These are phyloP conservation scores for Metarhizium anisopliae DNA, from an alignment of 2,329 filamentous ascomycete species.

Conservation along the genomic window DNA sequence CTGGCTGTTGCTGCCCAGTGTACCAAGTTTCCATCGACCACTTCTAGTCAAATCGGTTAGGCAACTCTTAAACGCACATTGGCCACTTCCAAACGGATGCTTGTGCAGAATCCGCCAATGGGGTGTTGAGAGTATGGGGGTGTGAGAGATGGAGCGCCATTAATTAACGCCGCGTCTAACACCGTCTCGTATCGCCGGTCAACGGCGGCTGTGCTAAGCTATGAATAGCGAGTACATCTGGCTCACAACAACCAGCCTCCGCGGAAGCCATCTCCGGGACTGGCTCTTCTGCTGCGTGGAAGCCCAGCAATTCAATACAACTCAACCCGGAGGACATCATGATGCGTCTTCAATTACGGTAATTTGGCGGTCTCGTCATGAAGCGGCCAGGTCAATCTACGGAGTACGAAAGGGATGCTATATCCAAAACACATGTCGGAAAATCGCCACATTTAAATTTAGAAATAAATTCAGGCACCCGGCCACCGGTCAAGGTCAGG, in stretches of 20 bases:
- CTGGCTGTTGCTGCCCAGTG: neutral
- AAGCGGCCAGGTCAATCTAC: neutral
- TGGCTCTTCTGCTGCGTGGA: neutral
- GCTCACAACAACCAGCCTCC: neutral
- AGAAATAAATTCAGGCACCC: neutral
- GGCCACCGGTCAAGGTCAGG: too few species aligned
- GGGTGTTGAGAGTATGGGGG: neutral
- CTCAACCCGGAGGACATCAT: neutral
- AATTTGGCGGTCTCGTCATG: neutral
- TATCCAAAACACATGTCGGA: neutral
- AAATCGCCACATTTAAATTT: neutral
- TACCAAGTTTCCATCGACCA: neutral
- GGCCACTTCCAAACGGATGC: neutral
- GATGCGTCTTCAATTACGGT: neutral
- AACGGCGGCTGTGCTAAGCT: constrained; percentile 18
- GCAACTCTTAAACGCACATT: neutral
- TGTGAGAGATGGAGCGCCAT: neutral
- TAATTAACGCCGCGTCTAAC: constrained; percentile 24
- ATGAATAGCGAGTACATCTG: neutral
- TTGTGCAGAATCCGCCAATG: neutral
- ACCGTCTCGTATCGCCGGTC: constrained; percentile 20
- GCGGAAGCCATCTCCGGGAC: neutral
- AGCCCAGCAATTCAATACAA: neutral
- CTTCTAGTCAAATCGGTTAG: neutral
- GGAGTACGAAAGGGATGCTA: neutral